Base-by-base conservation (phyloP, 2,329 filamentous ascomycete species). In the Aspergillus flavus region DNA sequence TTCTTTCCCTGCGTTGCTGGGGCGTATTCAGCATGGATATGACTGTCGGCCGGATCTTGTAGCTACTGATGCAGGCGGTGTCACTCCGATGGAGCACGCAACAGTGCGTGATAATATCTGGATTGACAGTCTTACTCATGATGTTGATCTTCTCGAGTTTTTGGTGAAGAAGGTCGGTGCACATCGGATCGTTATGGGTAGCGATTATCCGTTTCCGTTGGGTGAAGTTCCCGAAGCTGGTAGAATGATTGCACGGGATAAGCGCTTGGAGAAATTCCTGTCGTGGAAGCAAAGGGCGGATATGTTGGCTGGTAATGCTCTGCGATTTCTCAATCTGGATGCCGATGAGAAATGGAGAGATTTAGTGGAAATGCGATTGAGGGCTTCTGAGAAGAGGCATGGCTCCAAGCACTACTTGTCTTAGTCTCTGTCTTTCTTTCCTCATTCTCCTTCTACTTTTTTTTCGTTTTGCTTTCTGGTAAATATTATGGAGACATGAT, bases 151-250 rank as follows among this genome's bases (percentile, higher is more conserved):
- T 34, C 58, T 69, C 11, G 57, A 68, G 41, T 61, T 62, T 41
- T 57, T 69, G 19, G 67, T 64, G n/a, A 69, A 68, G 36, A 69
- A 69, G 53, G 64, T 69, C 16, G 68, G 68, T 1, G 26, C 59
- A 12, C 58, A 65, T 1, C 45, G 63, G 7, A 59, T 69, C 14
- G 62, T 69, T 12, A 68, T 69, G 68, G 68, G 68, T 1, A 69
- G 68, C 43, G 68, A 69, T 45, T 69, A 69, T 61, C 68, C 68
- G 9, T 69, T 69, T 34, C 68, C 68, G 6, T 58, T 69, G 30
- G 68, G 68, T 1, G 68, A 69, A 48, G 64, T 68, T 59, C 68
- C 68, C 2, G 60, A 66, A 23, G 64, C 68, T 11, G 68, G 68
- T 1, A 61, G 61, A 48, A 68, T 68, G 66, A 57, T 69, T 53